Percentiles rank a stretch among this genome's conserved stretches.
These are phyloP conservation scores for Spencermartinsiella europaea DNA, from an alignment of 805 yeast genomes.

Conservation along the genomic window DNA sequence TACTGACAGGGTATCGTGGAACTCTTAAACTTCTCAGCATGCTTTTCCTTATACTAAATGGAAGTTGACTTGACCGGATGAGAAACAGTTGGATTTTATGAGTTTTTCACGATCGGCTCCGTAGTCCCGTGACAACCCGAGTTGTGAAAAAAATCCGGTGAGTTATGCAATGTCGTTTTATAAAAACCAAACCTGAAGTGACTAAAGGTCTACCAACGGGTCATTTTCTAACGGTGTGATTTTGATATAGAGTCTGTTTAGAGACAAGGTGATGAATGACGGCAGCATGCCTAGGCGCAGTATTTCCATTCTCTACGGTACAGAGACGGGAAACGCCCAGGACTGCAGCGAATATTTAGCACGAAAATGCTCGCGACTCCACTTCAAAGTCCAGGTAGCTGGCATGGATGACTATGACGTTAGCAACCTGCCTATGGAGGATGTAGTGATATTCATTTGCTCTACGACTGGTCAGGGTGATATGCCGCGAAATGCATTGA, in stretches of 20 bases:
- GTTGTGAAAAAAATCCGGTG: constrained; percentile 4
- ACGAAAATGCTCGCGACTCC: constrained; percentile 48
- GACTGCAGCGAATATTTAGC: constrained; percentile 71
- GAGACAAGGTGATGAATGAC: background rate
- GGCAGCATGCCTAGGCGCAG: background rate
- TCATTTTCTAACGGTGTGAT: too few species aligned
- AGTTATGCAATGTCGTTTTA: constrained; percentile 3
- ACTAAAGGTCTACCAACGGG: too few species aligned
- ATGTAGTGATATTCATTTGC: constrained; percentile 53
- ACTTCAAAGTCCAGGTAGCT: constrained; percentile 44
- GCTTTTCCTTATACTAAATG: background rate
- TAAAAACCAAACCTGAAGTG: too few species aligned
- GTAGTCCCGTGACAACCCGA: background rate
- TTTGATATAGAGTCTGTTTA: too few species aligned
- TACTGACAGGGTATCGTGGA: background rate
- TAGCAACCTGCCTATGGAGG: constrained; percentile 39
- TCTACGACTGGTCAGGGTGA: constrained; percentile 97
- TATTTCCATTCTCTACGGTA: constrained; percentile 67
- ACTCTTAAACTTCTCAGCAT: background rate
- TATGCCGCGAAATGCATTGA: constrained; percentile 68
- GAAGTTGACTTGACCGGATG: background rate
- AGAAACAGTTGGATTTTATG: too few species aligned
- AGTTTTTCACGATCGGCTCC: background rate
- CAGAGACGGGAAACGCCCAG: constrained; percentile 89
- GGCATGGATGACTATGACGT: constrained; percentile 56